Conservation (phyloP, 257 asterid species). For the Nicotiana tabacum region DNA sequence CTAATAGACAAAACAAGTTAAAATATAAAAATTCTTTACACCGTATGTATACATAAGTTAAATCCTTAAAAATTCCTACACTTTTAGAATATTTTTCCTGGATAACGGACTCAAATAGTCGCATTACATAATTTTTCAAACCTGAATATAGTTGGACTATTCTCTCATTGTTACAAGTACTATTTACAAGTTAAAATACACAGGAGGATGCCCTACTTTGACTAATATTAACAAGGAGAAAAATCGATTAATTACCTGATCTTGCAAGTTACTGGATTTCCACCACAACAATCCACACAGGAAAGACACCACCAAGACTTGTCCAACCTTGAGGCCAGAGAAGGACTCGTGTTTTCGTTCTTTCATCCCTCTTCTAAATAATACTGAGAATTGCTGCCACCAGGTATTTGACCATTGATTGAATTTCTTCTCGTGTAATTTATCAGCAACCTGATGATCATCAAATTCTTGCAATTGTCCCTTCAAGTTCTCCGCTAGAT, state of each 20-base stretch:
- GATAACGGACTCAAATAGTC: background rate
- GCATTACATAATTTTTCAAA: background rate
- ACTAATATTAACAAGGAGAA: background rate
- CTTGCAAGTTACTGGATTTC: constrained; percentile 63
- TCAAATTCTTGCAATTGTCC: constrained; percentile 22
- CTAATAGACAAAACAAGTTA: too few relatives aligned
- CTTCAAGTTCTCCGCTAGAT: constrained; percentile 32
- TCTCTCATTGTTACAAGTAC: background rate
- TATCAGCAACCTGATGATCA: background rate
- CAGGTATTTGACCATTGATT: constrained; percentile 58
- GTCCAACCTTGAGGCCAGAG: constrained; percentile 45
- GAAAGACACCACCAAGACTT: constrained; percentile 48
- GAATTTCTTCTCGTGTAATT: constrained; percentile 19
- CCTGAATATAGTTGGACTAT: background rate
- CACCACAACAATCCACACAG: constrained; percentile 74
- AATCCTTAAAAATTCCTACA: background rate
- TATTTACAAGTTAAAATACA: background rate
- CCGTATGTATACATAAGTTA: background rate
- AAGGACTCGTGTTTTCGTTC: constrained; percentile 71
- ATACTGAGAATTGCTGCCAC: constrained; percentile 67
- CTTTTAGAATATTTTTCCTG: background rate
- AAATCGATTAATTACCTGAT: constrained; percentile 42
- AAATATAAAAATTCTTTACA: too few relatives aligned
- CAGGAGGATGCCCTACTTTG: background rate
- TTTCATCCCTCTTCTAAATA: constrained; percentile 61